phyloP scores from a whole-genome alignment of 1,284 basidiomycete genomes.

The Golubevia pallescens region DNA sequence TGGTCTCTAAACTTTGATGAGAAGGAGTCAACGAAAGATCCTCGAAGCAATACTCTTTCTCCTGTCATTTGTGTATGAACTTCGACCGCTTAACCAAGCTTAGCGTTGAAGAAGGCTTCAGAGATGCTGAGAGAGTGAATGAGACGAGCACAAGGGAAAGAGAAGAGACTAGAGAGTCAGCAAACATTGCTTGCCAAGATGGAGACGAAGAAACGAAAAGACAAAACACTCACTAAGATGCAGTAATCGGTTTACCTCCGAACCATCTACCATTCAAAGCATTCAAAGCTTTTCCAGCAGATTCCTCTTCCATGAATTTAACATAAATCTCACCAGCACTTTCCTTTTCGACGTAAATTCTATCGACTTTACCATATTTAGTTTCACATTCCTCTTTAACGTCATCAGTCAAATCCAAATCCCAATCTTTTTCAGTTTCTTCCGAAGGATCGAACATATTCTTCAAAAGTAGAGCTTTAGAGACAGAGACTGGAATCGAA shows the following conservation, averaged over 20 bases:
- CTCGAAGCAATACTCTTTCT: too few species aligned
- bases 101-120: slow-evolving; percentile 39
- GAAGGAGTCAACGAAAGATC: too few species aligned
- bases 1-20: too few species aligned
- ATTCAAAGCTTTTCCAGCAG: slow-evolving; percentile 43
- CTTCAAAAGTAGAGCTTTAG: slow-evolving; percentile 40
- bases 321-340: slow-evolving; percentile 60
- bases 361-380: slow-evolving; percentile 49
- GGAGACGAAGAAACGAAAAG: neutral
- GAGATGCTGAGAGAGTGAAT: slow-evolving; percentile 21
- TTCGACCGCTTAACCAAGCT: slow-evolving; percentile 19
- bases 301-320: slow-evolving; percentile 37
- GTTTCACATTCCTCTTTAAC: slow-evolving; percentile 54
- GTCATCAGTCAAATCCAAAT: slow-evolving; percentile 54
- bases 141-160: too few species aligned
- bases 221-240: slow-evolving; percentile 40
- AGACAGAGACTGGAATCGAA: slow-evolving; percentile 23
- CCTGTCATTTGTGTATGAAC: too few species aligned
- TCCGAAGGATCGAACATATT: slow-evolving; percentile 62
- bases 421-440: slow-evolving; percentile 57
- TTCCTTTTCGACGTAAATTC: slow-evolving; percentile 51
- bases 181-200: slow-evolving; percentile 1
- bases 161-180: neutral
- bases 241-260: slow-evolving; percentile 51
- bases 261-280: slow-evolving; percentile 60